Base-by-base conservation (phyloP, 192 early-diverging fungal species). In the Piromyces finnis region DNA sequence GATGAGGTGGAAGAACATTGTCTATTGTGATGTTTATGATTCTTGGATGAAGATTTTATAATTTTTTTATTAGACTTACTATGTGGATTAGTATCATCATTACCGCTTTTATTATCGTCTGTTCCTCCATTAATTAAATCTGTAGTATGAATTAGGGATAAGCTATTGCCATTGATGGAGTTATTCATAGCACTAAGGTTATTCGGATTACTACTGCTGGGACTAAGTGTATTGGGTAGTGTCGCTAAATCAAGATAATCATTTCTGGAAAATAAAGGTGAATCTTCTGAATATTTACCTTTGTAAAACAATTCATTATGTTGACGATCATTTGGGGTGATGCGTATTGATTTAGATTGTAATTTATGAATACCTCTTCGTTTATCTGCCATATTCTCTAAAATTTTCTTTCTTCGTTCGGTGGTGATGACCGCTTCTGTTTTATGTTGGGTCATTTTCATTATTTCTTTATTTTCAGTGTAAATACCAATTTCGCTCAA, bases 401-500 rank as follows among this genome's bases (percentile, higher is more conserved):
- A 39, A 22, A 80, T 30, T n/a, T 41, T 77, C 78, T 80, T 78
- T 78, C 51, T 78, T 80, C 79, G 12, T 36, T 80, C 79, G 2
- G 59, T 29, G 1, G 79, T 36, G 4, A 39, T 78, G 13, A 41
- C 79, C 13, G 29, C 27, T 36, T 80, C 79, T 7, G 59, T 78
- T 29, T 77, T 78, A 28, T 36, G 78, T 27, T n/a, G 16, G 11
- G n/a, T n/a, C 3, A 3, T 18, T n/a, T 79, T 32, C 5, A 39
- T 5, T 28, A 27, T n/a, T 36, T 36, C 78, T 39, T 9, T 39
- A 27, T 79, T 79, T 79, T 32, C 30, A 2, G 26, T 68, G n/a
- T 68, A 68, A 26, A 68, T 68, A 68, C 51, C 30, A 27, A 39
- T 36, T 14, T 86, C 87, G 6, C 86, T 86, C 41, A 85, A 29